A percentile compares a stretch with the other conserved stretches of the same genome.
These are phyloP conservation scores for Suhomyces faveliae DNA, from an alignment of 805 yeast species.

Conservation along the genomic window DNA sequence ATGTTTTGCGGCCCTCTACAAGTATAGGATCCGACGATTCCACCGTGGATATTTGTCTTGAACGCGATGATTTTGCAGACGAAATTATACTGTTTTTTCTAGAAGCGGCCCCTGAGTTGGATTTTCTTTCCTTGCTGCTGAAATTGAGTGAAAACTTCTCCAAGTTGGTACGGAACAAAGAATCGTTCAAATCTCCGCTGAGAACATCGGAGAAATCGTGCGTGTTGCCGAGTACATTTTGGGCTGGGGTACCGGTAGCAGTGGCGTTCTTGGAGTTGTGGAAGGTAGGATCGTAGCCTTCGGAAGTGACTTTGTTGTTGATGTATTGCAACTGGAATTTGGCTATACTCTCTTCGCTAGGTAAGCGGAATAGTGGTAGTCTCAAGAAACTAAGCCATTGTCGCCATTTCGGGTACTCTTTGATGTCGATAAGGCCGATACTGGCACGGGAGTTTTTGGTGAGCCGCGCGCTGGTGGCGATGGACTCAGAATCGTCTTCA, in stretches of 20 bases:
- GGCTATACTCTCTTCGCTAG: conserved; percentile 34
- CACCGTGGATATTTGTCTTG: conserved; percentile 18
- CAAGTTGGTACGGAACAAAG: conserved; percentile 28
- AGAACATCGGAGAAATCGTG: conserved; percentile 42
- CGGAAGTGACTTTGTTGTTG: conserved; percentile 5
- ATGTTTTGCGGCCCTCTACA: conserved; percentile 15
- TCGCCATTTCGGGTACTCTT: conserved; percentile 40
- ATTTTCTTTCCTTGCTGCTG: conserved; percentile 5
- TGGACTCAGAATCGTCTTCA: conserved; percentile 16
- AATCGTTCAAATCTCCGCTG: conserved; percentile 26
- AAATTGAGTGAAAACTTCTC: conserved; percentile 32
- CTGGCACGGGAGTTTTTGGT: conserved; percentile 28
- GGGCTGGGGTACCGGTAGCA: conserved; percentile 8
- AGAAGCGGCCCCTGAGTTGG: conserved; percentile 5
- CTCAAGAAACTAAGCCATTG: conserved; percentile 29
- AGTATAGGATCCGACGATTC: conserved; percentile 19
- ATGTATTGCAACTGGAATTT: conserved; percentile 18
- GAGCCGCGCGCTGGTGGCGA: conserved; percentile 24
- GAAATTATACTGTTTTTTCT: conserved; percentile 11
- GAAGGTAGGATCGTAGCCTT: not conserved
- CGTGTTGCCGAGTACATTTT: not conserved
- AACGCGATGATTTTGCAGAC: conserved; percentile 12
- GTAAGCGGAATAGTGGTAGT: conserved; percentile 48
- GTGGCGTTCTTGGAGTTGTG: not conserved
- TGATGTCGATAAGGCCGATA: conserved; percentile 25